These are phyloP conservation scores for Ceratocystis eucalypticola DNA, from an alignment of 2,329 filamentous ascomycete genomes.

Conservation along the genomic window DNA sequence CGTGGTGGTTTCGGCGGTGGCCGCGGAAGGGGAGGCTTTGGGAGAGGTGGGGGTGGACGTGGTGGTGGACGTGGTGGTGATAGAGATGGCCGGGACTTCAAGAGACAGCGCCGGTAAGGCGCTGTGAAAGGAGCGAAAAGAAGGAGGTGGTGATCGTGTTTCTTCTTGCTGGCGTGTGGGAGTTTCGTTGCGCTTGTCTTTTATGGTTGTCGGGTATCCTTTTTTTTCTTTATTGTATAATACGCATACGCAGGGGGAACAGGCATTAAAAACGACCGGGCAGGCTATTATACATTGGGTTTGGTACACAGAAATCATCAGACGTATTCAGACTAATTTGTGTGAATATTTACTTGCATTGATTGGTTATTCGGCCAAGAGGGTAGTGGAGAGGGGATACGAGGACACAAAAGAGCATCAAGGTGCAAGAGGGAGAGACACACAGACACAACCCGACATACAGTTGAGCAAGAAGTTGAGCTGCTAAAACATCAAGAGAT, in stretches of 20 bases:
- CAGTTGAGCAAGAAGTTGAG: conserved; percentile 17
- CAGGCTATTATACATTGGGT: no score
- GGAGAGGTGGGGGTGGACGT: conserved; percentile 8
- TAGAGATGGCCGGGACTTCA: conserved; percentile 8
- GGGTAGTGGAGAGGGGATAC: neutral
- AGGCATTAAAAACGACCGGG: neutral
- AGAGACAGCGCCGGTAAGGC: conserved; percentile 13
- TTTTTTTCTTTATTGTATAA: conserved; percentile 2
- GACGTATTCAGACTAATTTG: neutral
- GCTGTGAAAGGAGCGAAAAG: neutral
- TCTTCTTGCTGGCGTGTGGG: neutral
- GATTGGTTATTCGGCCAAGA: neutral
- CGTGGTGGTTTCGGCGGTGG: conserved; percentile 10
- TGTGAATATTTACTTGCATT: neutral
- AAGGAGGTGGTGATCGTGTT: neutral
- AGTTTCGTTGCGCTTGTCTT: no score
- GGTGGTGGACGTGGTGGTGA: conserved; percentile 5
- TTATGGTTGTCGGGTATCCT: neutral
- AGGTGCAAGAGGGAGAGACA: neutral
- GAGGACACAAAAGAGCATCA: conserved; percentile 8
- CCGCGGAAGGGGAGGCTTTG: conserved; percentile 9
- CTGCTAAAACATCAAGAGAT: conserved; percentile 5
- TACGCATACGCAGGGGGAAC: neutral
- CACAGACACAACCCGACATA: neutral
- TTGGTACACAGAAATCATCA: neutral